phyloP scores from a whole-genome alignment of 106 monocot species.

The Dendrobium catenatum region DNA sequence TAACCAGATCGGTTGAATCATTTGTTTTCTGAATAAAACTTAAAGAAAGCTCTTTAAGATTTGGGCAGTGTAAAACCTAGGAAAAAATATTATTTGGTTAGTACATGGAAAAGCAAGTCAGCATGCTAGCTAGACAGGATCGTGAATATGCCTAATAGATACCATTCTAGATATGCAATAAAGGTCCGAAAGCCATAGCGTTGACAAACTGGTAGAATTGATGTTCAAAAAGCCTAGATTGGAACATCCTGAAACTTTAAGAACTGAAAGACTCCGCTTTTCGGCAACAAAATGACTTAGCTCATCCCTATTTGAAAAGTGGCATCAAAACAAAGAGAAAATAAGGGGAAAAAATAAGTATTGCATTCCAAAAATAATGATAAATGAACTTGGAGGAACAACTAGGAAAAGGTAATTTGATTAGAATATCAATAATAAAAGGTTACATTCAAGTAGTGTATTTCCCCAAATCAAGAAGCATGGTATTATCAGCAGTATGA shows the following conservation, averaged over 20 bases:
- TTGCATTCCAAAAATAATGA: background rate
- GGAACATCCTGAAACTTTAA: constrained; percentile 75
- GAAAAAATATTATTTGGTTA: background rate
- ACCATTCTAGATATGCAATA: constrained; percentile 75
- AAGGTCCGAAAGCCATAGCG: constrained; percentile 85
- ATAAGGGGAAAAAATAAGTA: background rate
- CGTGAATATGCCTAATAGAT: background rate
- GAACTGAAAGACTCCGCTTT: constrained; percentile 61
- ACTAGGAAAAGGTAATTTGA: background rate
- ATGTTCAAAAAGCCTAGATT: constrained; percentile 71
- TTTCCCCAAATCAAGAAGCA: background rate
- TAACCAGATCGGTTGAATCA: constrained; percentile 80
- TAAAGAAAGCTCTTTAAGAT: constrained; percentile 81
- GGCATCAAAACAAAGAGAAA: background rate
- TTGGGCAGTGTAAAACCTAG: constrained; percentile 78
- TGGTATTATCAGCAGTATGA: background rate
- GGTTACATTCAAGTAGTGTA: background rate
- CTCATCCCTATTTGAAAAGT: constrained; percentile 53
- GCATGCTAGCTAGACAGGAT: background rate
- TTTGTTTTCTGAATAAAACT: constrained; percentile 77
- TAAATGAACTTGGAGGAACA: background rate
- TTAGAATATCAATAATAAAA: background rate
- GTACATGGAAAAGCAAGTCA: background rate
- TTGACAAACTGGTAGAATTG: constrained; percentile 69
- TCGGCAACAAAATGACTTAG: constrained; percentile 84